These are phyloP conservation scores for Teratosphaeria gauchensis DNA, from an alignment of 2,329 filamentous ascomycete species.

Conservation along the genomic window DNA sequence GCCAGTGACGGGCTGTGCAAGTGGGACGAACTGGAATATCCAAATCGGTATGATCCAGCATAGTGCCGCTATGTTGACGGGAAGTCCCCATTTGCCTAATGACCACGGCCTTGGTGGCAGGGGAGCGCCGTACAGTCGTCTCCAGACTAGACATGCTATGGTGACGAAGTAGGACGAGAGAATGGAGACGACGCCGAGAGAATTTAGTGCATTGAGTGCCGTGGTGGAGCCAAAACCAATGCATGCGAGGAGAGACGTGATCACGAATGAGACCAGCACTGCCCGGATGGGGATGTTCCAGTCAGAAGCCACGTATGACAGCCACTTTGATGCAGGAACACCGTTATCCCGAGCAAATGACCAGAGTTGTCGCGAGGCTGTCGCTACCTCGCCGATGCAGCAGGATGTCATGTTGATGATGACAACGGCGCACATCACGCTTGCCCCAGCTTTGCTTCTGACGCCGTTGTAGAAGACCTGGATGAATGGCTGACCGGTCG, in stretches of 20 bases:
- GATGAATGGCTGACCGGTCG: slow-evolving; percentile 7
- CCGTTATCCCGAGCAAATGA: slow-evolving; percentile 8
- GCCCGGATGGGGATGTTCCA: slow-evolving; percentile 19
- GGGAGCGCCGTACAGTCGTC: slow-evolving; percentile 24
- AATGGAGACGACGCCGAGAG: slow-evolving; percentile 29
- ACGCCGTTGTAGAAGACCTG: slow-evolving; percentile 28
- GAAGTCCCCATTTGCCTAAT: slow-evolving; percentile 30
- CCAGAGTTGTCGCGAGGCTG: slow-evolving; percentile 30
- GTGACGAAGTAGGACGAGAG: slow-evolving; percentile 32
- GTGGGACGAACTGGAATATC: slow-evolving; percentile 42
- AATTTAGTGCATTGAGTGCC: slow-evolving; percentile 34
- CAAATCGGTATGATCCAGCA: slow-evolving; percentile 38
- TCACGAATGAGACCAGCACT: slow-evolving; percentile 13
- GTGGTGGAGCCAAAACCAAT: slow-evolving; percentile 31
- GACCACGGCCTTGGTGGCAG: slow-evolving; percentile 30
- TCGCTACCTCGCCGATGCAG: slow-evolving; percentile 27
- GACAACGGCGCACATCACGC: slow-evolving; percentile 23
- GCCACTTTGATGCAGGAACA: slow-evolving; percentile 2
- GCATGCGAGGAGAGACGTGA: slow-evolving; percentile 21
- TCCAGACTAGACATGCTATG: slow-evolving; percentile 27
- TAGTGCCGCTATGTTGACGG: slow-evolving; percentile 28
- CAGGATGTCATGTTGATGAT: slow-evolving; percentile 24
- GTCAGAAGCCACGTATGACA: slow-evolving; percentile 2
- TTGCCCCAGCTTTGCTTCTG: slow-evolving; percentile 22
- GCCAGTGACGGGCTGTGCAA: slow-evolving; percentile 23